Evolutionary conservation across 2,329 filamentous ascomycete species (phyloP).

Genomic region (Venturia aucupariae): DNA sequence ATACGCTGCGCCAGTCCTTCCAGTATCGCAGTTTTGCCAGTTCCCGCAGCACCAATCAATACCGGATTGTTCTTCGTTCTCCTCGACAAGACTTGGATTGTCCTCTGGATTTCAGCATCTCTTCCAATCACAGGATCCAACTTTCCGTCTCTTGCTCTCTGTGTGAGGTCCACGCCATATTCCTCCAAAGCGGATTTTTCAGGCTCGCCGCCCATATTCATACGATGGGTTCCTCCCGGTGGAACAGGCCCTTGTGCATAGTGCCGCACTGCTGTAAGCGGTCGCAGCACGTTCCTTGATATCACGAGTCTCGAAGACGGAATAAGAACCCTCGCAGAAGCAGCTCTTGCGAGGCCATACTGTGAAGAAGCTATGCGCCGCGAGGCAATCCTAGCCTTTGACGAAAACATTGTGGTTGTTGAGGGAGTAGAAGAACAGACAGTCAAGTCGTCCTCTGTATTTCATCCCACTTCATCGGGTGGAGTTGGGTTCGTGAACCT

Average conservation of each 20-base stretch:
- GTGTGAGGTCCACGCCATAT: constrained; percentile 85
- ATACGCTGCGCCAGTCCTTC: constrained; percentile 88
- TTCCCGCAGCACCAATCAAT: constrained; percentile 83
- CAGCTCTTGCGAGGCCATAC: constrained; percentile 3
- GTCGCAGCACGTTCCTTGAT: constrained; percentile 22
- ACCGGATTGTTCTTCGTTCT: constrained; percentile 95
- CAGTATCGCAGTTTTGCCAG: constrained; percentile 87
- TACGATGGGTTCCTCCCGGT: constrained; percentile 84
- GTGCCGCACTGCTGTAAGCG: constrained; percentile 36
- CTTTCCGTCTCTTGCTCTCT: constrained; percentile 74
- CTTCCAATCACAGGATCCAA: constrained; percentile 93
- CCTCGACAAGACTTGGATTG: constrained; percentile 85
- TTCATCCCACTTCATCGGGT: background rate
- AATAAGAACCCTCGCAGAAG: background rate
- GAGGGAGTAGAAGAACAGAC: constrained; percentile 2
- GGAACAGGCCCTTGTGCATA: constrained; percentile 64
- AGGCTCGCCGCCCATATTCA: constrained; percentile 69
- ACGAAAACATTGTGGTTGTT: constrained; percentile 26
- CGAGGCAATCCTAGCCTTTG: constrained; percentile 26
- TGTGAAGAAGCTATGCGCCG: constrained; percentile 24
- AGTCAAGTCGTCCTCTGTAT: constrained; percentile 1
- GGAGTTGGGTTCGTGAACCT: background rate
- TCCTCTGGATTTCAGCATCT: constrained; percentile 83
- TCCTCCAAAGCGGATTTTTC: constrained; percentile 85
- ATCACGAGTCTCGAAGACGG: constrained; percentile 10